Base-by-base conservation (phyloP, 805 yeast genomes). In the Pichia membranifaciens region DNA sequence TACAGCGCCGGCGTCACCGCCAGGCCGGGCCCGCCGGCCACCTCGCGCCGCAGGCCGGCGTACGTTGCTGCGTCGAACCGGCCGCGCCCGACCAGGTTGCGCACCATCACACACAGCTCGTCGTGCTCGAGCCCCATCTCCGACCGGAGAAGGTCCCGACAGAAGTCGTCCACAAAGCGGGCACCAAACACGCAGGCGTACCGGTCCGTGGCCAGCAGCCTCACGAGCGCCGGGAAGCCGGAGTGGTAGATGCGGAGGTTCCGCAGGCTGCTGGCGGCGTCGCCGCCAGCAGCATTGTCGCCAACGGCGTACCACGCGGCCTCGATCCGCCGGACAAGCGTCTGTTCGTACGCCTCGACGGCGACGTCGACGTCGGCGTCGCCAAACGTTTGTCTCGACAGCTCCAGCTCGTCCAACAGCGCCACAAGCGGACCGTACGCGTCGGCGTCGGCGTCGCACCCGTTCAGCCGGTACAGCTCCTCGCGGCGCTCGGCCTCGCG, bases 1-100 rank as follows among this genome's bases (percentile, higher is more conserved):
- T 54, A 58, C 18, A 49, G 41, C 1, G 46, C 51, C 21, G 54
- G 43, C 29, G 49, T 47, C n/a, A 54, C 17, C 20, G 31, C 40
- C 29, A 47, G 28, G 2, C 17, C 32, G 17, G 34, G 29, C 9
- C 34, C 18, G 12, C 12, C 15, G 3, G 21, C 32, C 20, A 51
- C 21, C 22, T 37, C 41, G 9, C 29, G 9, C 15, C 25, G 38
- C 10, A 47, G 20, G 5, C 33, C 31, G 8, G 39, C 33, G 33
- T 48, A 51, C 18, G 25, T 22, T 3, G n/a, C 17, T 6, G 8
- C 9, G 25, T 28, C 37, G 13, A 51, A n/a, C 15, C 36, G 41
- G 10, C 35, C 43, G 25, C 18, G 20, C 18, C 41, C 34, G 15
- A 21, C 21, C 4, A 41, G 31, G 36, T 44, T 44, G 16, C n/a